phyloP scores from a whole-genome alignment of 768 basidiomycete genomes.

The Trametes gibbosa region DNA sequence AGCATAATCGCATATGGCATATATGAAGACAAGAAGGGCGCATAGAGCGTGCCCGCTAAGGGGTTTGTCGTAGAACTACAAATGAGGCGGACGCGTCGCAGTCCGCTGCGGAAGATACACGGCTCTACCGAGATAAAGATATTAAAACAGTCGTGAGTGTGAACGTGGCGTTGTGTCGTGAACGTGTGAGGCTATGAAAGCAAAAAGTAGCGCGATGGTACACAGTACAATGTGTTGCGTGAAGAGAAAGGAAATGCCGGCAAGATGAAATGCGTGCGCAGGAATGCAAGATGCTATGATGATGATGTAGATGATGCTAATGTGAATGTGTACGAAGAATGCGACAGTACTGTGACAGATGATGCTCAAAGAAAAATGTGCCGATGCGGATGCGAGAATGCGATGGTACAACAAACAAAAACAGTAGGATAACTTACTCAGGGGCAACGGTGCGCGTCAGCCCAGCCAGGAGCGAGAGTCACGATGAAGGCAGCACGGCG shows the following conservation, averaged over 20 bases:
- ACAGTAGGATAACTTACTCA: conserved; percentile 15
- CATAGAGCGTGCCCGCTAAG: conserved; percentile 16
- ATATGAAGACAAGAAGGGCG: conserved; percentile 2
- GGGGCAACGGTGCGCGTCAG: neutral
- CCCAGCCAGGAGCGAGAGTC: conserved; percentile 16
- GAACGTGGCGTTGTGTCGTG: neutral
- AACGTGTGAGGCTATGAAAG: neutral
- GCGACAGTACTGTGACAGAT: neutral
- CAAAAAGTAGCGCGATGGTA: conserved; percentile 6
- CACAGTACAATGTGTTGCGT: conserved; percentile 13
- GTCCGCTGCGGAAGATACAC: conserved; percentile 21
- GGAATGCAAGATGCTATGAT: neutral
- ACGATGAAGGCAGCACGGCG: conserved; percentile 28
- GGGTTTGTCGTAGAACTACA: conserved; percentile 6
- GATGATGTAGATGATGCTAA: neutral
- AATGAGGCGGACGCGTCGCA: conserved; percentile 1
- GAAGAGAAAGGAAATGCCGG: neutral
- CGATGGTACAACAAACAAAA: conserved; percentile 1
- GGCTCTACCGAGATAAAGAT: conserved; percentile 32
- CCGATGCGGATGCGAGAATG: conserved; percentile 6
- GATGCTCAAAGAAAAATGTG: neutral
- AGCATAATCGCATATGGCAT: conserved; percentile 16
- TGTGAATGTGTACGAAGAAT: neutral
- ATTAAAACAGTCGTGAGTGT: conserved; percentile 11
- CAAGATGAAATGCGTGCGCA: too few relatives aligned